Base-by-base conservation (phyloP, 2,329 filamentous ascomycete genomes). In the Hymenoscyphus fructigenus region DNA sequence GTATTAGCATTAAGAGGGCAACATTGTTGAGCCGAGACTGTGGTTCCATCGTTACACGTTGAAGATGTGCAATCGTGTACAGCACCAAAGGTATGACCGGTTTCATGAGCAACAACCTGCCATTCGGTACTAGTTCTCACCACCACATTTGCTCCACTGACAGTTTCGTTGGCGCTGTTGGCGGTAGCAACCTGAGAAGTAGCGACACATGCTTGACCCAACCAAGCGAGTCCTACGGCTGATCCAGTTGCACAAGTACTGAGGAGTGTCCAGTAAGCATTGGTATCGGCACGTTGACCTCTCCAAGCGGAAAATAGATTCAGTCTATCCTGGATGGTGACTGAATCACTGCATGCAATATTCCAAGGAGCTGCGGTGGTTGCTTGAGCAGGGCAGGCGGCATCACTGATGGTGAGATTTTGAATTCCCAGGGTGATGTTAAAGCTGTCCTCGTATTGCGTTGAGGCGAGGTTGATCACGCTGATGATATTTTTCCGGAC, bases 71-170 rank as follows among this genome's bases (percentile, higher is more conserved):
- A 99, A 78, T 99, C 95, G 78, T 99, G 95, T 10, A 97, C 92
- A 5, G 94, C 95, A 57, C 94, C 94, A 76, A 97, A 98, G 0
- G 93, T 98, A 77, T 98, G 94, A 0, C 93, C 94, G 2, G 89
- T 89, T 78, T 98, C 94, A 76, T 98, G 94, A 34, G 94, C 94
- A 78, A 98, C 92, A 65, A 98, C 91, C 76, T 97, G 93, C 94
- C 94, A 98, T 75, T 97, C 93, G 2, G 87, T 90, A 26, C 85
- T 83, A 0, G 92, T 96, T 68, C 87, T 87, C 29, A 95, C 88
- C 26, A 99, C 92, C 0, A 99, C 91, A 75, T 97, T 98, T 66
- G 94, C 89, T 36, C 91, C 91, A 23, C 91, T 88, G 34, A 96
- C 90, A 0, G 88, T 91, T 77, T 95, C 91, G 66, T 85, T 85